A percentile compares a stretch with the other conserved stretches of the same genome.
These are phyloP conservation scores for Monosporozyma unispora DNA, from an alignment of 805 yeast genomes.

Conservation along the genomic window DNA sequence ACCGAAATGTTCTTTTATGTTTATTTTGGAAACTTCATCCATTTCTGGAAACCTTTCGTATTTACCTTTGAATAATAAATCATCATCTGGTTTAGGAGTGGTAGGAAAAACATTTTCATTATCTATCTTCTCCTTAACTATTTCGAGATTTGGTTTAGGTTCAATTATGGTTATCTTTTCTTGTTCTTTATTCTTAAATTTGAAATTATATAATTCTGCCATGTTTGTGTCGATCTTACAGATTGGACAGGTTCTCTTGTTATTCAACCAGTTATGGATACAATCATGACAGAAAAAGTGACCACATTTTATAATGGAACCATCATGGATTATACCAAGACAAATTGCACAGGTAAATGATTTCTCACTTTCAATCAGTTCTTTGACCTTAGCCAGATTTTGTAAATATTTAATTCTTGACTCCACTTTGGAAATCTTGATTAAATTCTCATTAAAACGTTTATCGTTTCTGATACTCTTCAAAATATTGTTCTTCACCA, in stretches of 20 bases:
- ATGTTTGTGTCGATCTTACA: conserved; percentile 51
- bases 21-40: conserved; percentile 37
- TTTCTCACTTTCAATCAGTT: conserved; percentile 25
- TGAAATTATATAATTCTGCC: conserved; percentile 59
- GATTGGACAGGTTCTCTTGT: conserved; percentile 61
- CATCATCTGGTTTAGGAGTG: neutral
- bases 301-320: conserved; percentile 83
- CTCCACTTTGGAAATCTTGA: conserved; percentile 24
- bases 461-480: conserved; percentile 17
- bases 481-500: conserved; percentile 11
- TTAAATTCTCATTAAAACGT: conserved; percentile 16
- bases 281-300: conserved; percentile 85
- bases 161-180: neutral
- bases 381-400: conserved; percentile 30
- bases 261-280: conserved; percentile 60
- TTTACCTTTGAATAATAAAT: conserved; percentile 8
- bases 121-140: neutral
- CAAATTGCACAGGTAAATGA: conserved; percentile 65
- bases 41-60: conserved; percentile 26
- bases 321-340: conserved; percentile 56
- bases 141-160: neutral
- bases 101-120: neutral
- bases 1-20: conserved; percentile 51
- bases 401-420: conserved; percentile 43
- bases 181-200: conserved; percentile 29